Base-by-base conservation (phyloP, 306 rosid genomes). In the Datisca glomerata region DNA sequence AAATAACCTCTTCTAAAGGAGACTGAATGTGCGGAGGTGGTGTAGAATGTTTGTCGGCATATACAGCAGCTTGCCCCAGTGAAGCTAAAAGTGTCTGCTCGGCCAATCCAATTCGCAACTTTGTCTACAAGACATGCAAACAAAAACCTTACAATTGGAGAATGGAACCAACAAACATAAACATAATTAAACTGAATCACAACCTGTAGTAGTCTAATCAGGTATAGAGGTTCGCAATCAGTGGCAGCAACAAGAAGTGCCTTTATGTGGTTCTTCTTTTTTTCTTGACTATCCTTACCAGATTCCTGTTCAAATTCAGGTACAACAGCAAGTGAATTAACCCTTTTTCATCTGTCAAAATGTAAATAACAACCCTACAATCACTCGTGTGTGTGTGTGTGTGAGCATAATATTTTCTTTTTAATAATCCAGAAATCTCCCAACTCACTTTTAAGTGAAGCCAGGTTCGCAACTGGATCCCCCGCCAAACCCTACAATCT, bases 71-170 rank as follows among this genome's bases (percentile, higher is more conserved):
- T 59, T 83, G 95, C 41, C 95, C 97, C 55, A 89, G 43, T 51
- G 97, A 93, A 66, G 95, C 79, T 62, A 89, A 64, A 36, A 83
- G 85, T 32, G 97, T 83, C 74, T 83, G 80, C 72, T 84, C 98
- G 0, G 86, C 95, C 47, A 52, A 65, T 41, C 95, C 98, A 54
- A 84, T 84, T 47, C 93, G 81, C 78, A 84, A 66, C 71, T 89
- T 80, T 21, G 79, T 6, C 95, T 83, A 43, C 31, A 60, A 51
- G 31, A 55, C 45, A 58, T 4, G 8, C 18, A 25, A 11, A 49
- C 12, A 18, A 33, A 61, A 17, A 41, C n/a, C 41, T 67, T 48
- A 59, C 19, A 60, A 49, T 20, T 56, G 39, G 50, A 55, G 9
- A 43, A 57, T 56, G 18, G 21, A 43, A 41, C 24, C 18, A 9